These are phyloP conservation scores for Cadophora sp. DNA, from an alignment of 2,329 filamentous ascomycete species.

Conservation along the genomic window DNA sequence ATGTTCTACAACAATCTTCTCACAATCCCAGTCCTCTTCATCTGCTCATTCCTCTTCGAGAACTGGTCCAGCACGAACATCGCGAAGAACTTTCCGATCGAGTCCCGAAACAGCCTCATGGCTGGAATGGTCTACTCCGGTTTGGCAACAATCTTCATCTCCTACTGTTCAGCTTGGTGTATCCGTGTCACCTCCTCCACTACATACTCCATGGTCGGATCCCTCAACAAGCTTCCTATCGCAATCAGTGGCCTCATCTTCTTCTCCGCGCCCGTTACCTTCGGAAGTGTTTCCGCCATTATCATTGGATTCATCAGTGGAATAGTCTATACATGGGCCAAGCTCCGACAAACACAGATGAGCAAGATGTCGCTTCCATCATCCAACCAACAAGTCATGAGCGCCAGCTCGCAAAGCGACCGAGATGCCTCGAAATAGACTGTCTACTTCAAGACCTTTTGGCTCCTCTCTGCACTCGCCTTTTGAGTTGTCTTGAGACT, in stretches of 20 bases:
- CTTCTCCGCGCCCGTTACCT: constrained; percentile 91
- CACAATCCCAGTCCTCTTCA: constrained; percentile 88
- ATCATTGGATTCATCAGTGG: constrained; percentile 90
- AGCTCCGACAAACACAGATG: constrained; percentile 77
- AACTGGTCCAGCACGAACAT: constrained; percentile 93
- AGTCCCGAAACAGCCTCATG: constrained; percentile 79
- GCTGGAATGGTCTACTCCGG: constrained; percentile 94
- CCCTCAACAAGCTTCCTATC: constrained; percentile 97
- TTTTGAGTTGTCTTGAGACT: neutral
- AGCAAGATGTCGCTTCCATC: constrained; percentile 73
- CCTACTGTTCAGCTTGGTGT: constrained; percentile 99
- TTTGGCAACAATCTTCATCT: constrained; percentile 93
- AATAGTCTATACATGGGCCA: constrained; percentile 87
- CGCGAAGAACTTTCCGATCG: constrained; percentile 84
- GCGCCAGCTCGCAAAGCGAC: constrained; percentile 90
- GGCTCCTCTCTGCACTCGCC: constrained; percentile 11
- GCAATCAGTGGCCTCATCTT: constrained; percentile 92
- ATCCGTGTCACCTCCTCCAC: constrained; percentile 97
- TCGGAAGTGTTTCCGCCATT: constrained; percentile 92
- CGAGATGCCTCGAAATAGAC: constrained; percentile 73
- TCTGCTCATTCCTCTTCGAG: constrained; percentile 82
- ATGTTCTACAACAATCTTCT: constrained; percentile 99
- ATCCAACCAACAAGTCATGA: constrained; percentile 70
- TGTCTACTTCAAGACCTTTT: neutral
- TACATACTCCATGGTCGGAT: constrained; percentile 98